Evolutionary conservation across 1,284 basidiomycete species (phyloP).

Genomic region (Mycocalia duriaeana): DNA sequence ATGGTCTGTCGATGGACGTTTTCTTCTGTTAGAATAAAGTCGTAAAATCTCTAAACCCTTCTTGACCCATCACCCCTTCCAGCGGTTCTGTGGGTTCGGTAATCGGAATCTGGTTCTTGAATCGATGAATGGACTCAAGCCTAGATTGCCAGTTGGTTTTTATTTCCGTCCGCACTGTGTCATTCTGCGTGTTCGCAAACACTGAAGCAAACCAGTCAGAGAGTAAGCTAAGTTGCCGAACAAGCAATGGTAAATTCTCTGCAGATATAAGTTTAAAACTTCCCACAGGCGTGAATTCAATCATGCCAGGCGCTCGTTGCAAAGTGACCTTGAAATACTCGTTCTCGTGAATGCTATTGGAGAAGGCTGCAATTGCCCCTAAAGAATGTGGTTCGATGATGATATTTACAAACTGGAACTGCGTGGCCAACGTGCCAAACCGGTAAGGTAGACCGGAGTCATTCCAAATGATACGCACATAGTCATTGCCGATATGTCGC

Average conservation of each 20-base stretch:
- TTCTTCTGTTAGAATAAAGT: constrained; percentile 19
- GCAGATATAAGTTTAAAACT: constrained; percentile 91
- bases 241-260: constrained; percentile 74
- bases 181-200: constrained; percentile 69
- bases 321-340: constrained; percentile 92
- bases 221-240: constrained; percentile 81
- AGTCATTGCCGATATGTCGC: constrained; percentile 92
- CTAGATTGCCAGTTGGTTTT: constrained; percentile 87
- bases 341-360: constrained; percentile 74
- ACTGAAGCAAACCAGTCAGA: constrained; percentile 87
- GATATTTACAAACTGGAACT: constrained; percentile 98
- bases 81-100: constrained; percentile 17
- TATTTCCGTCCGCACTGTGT: constrained; percentile 71
- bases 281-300: constrained; percentile 87
- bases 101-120: constrained; percentile 32
- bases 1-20: not conserved
- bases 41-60: constrained; percentile 49
- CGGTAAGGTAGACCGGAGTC: constrained; percentile 84
- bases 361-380: constrained; percentile 77
- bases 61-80: constrained; percentile 41
- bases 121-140: constrained; percentile 71
- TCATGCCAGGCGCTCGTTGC: constrained; percentile 82
- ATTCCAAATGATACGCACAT: constrained; percentile 95
- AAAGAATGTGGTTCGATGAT: constrained; percentile 92
- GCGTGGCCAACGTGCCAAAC: constrained; percentile 88